These are phyloP conservation scores for Hypoxylon sp. DNA, from an alignment of 2,329 filamentous ascomycete species.

Conservation along the genomic window DNA sequence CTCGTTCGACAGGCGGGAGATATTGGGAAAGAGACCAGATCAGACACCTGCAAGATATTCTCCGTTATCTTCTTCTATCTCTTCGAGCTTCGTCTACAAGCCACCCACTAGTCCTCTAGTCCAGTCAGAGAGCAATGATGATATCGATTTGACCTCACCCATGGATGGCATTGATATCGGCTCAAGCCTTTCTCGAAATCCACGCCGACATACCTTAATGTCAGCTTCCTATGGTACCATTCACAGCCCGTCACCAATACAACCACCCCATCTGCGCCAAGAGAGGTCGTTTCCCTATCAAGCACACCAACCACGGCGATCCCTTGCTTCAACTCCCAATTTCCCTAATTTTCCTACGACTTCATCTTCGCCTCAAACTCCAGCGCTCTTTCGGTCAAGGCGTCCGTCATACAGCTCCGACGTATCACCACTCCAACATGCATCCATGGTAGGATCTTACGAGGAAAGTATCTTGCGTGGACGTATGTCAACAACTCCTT, in stretches of 20 bases:
- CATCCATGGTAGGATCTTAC: slow-evolving; percentile 97
- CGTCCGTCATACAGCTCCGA: slow-evolving; percentile 82
- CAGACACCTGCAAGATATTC: slow-evolving; percentile 66
- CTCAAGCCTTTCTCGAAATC: slow-evolving; percentile 55
- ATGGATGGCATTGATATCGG: slow-evolving; percentile 66
- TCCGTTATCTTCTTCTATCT: slow-evolving; percentile 78
- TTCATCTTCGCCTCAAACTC: slow-evolving; percentile 65
- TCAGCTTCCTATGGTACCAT: slow-evolving; percentile 61
- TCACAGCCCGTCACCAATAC: slow-evolving; percentile 52
- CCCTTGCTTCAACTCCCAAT: slow-evolving; percentile 74
- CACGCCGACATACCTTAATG: slow-evolving; percentile 80
- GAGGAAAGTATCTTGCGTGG: slow-evolving; percentile 96
- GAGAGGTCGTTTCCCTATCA: slow-evolving; percentile 77
- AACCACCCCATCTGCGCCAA: slow-evolving; percentile 65
- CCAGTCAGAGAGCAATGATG: slow-evolving; percentile 87
- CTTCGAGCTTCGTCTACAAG: slow-evolving; percentile 86
- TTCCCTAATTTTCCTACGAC: slow-evolving; percentile 60
- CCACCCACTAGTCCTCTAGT: slow-evolving; percentile 93
- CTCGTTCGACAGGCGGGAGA: slow-evolving; percentile 57
- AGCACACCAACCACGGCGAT: slow-evolving; percentile 83
- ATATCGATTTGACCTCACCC: slow-evolving; percentile 74
- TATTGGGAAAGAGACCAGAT: slow-evolving; percentile 54
- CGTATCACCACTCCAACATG: slow-evolving; percentile 83
- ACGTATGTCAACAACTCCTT: slow-evolving; percentile 96
- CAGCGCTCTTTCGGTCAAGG: slow-evolving; percentile 68